These are phyloP conservation scores for Marchantia polymorpha DNA, from an alignment of 225 moss, liverwort and hornwort species.

Conservation along the genomic window DNA sequence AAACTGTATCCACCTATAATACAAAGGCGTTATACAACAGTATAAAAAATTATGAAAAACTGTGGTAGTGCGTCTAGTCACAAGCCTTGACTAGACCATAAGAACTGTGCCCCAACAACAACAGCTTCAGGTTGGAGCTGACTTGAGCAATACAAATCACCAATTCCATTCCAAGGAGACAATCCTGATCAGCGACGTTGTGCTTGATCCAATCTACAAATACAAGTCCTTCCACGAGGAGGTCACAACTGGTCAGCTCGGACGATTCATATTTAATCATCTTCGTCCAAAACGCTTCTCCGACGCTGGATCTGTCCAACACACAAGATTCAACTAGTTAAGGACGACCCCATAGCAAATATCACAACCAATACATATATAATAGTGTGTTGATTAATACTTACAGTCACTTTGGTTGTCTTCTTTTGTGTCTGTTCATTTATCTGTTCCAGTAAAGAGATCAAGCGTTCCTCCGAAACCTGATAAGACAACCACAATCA, in stretches of 20 bases:
- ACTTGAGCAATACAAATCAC: neutral
- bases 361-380: too few relatives aligned
- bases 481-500: constrained; percentile 21
- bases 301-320: constrained; percentile 67
- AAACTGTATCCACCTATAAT: neutral
- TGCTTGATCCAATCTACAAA: constrained; percentile 7
- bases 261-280: constrained; percentile 34
- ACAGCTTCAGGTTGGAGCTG: neutral
- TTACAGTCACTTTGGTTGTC: constrained; percentile 74
- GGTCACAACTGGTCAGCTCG: neutral
- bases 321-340: neutral
- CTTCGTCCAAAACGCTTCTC: constrained; percentile 80
- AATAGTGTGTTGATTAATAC: neutral
- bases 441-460: constrained; percentile 80
- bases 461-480: constrained; percentile 86
- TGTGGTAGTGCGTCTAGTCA: neutral
- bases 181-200: neutral
- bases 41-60: neutral
- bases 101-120: neutral
- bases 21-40: constrained; percentile 1
- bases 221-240: neutral
- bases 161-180: neutral
- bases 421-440: constrained; percentile 89
- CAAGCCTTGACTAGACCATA: neutral
- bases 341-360: neutral